These are phyloP conservation scores for Phialophora chinensis DNA, from an alignment of 2,329 filamentous ascomycete genomes.

Conservation along the genomic window DNA sequence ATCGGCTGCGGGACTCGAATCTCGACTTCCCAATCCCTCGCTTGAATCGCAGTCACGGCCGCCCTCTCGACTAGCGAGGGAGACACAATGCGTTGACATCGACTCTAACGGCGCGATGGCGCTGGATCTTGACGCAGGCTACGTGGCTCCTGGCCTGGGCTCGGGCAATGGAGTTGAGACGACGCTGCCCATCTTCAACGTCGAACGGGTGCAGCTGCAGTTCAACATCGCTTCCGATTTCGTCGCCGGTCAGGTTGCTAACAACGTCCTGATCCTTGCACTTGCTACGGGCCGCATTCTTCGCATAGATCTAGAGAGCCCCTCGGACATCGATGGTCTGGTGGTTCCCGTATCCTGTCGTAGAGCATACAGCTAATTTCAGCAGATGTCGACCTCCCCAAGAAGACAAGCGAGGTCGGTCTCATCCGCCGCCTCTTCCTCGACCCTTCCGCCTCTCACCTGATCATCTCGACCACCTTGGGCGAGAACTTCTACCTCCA, in stretches of 20 bases:
- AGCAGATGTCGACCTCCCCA: conserved; percentile 92
- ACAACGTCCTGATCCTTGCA: conserved; percentile 93
- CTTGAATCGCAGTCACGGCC: neutral
- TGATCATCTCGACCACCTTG: conserved; percentile 86
- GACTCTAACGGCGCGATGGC: conserved; percentile 62
- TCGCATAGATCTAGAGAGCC: conserved; percentile 89
- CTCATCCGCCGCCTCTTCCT: conserved; percentile 96
- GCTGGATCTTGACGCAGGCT: conserved; percentile 73
- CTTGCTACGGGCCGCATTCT: conserved; percentile 91
- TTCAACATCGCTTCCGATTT: conserved; percentile 96
- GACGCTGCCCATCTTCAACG: conserved; percentile 86
- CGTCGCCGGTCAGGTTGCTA: conserved; percentile 93
- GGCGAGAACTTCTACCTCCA: conserved; percentile 99
- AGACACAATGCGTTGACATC: conserved; percentile 26
- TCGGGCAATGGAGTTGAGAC: conserved; percentile 62
- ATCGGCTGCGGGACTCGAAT: conserved; percentile 4
- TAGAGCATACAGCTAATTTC: conserved; percentile 25
- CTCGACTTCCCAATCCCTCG: neutral
- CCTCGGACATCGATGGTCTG: conserved; percentile 90
- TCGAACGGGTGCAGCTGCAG: conserved; percentile 89
- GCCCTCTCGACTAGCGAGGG: neutral
- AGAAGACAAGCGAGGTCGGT: conserved; percentile 87
- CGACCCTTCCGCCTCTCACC: conserved; percentile 92
- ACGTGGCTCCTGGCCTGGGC: conserved; percentile 69
- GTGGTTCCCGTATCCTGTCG: neutral